These are phyloP conservation scores for Cyberlindnera samutprakarnensis DNA, from an alignment of 805 yeast species.

Conservation along the genomic window DNA sequence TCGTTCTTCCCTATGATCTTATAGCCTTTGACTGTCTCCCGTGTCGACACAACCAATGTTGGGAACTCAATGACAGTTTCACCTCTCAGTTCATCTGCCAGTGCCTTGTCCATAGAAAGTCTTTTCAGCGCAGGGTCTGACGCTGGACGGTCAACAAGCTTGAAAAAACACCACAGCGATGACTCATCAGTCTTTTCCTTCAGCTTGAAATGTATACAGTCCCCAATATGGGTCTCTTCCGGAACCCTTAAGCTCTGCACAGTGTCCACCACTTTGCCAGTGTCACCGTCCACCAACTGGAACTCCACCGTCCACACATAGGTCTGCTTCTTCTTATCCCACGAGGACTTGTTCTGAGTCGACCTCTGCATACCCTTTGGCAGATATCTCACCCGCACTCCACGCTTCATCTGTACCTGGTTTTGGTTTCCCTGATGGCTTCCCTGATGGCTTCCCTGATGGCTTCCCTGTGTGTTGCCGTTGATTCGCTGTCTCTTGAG, in stretches of 20 bases:
- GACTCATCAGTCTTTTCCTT: constrained; percentile 9
- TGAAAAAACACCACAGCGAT: constrained; percentile 20
- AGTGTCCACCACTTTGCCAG: constrained; percentile 22
- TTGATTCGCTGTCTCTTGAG: constrained; percentile 23
- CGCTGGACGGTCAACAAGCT: constrained; percentile 21
- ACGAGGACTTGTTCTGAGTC: constrained; percentile 54
- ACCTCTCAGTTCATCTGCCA: constrained; percentile 46
- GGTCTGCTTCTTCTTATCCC: constrained; percentile 52
- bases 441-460: not conserved
- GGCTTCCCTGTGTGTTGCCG: no score
- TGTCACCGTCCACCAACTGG: constrained; percentile 34
- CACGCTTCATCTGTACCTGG: constrained; percentile 44
- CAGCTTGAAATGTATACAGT: constrained; percentile 25
- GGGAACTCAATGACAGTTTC: constrained; percentile 73
- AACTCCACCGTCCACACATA: constrained; percentile 82
- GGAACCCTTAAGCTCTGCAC: constrained; percentile 31
- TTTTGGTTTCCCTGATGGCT: not conserved
- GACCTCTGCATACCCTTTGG: constrained; percentile 76
- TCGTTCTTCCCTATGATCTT: not conserved
- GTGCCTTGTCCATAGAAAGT: constrained; percentile 26
- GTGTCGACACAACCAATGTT: constrained; percentile 42
- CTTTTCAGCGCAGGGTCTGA: constrained; percentile 32
- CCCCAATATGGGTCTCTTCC: constrained; percentile 24
- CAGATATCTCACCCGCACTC: constrained; percentile 53
- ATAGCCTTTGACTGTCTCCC: constrained; percentile 21